phyloP scores from a whole-genome alignment of 345 rosid genomes.

The Triadica sebifera region DNA sequence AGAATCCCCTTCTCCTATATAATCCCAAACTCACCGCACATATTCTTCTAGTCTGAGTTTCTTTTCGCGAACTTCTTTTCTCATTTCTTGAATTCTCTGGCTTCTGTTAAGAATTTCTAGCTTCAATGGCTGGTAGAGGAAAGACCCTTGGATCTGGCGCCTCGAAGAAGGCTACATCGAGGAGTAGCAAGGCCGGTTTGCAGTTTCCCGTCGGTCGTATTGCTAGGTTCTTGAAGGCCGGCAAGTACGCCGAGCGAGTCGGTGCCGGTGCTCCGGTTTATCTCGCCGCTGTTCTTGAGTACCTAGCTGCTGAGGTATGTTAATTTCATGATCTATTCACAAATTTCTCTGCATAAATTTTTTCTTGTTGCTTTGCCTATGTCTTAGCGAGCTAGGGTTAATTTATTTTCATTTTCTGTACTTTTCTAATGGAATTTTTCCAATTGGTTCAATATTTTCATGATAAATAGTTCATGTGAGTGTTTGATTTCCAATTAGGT shows the following conservation, averaged over 20 bases:
- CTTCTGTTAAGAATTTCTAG: not conserved
- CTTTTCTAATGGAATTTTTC: too few species aligned
- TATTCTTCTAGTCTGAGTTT: not conserved
- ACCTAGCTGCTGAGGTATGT: slow-evolving; percentile 82
- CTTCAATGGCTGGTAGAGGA: slow-evolving; percentile 84
- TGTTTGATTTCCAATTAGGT: too few species aligned
- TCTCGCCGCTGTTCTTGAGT: slow-evolving; percentile 91
- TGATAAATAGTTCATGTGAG: too few species aligned
- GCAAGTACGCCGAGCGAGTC: slow-evolving; percentile 93
- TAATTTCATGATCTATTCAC: not conserved
- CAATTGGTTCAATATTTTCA: too few species aligned
- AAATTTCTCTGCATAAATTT: not conserved
- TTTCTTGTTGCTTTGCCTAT: not conserved
- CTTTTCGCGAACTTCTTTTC: not conserved
- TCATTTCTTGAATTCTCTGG: not conserved
- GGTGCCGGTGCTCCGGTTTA: slow-evolving; percentile 96
- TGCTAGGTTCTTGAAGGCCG: slow-evolving; percentile 87
- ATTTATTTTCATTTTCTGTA: not conserved
- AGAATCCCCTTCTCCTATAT: slow-evolving; percentile 20
- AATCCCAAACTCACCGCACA: not conserved
- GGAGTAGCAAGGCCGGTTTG: slow-evolving; percentile 92
- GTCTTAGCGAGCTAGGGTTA: not conserved
- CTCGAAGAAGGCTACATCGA: slow-evolving; percentile 83
- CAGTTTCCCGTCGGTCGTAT: slow-evolving; percentile 95
- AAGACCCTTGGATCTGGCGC: slow-evolving; percentile 82